phyloP scores from a whole-genome alignment of 139 green algal genomes.

The Chlamydomonas incerta region DNA sequence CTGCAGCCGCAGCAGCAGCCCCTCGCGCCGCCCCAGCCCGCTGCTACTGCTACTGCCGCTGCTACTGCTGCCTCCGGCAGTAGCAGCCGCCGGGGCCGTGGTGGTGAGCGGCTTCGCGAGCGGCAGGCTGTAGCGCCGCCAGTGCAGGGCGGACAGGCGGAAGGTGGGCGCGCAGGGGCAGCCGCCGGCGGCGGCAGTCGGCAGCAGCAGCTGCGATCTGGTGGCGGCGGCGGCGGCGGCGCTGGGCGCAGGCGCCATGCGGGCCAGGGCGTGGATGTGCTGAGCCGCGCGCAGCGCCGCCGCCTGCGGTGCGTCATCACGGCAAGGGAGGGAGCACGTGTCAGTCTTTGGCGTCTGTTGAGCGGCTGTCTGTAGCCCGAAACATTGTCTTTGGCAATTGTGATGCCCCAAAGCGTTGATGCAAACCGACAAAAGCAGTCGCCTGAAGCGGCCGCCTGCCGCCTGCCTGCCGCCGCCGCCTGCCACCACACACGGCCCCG shows the following conservation, averaged over 20 bases:
- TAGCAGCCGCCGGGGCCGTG: not conserved
- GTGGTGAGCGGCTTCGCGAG: slow-evolving; percentile 75
- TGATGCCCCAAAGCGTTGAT: no score
- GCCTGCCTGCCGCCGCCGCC: no score
- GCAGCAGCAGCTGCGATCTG: not conserved
- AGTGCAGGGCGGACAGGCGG: not conserved
- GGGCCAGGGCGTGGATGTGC: not conserved
- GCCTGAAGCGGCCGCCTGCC: no score
- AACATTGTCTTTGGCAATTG: no score
- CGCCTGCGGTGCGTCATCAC: not conserved
- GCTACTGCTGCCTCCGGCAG: no score
- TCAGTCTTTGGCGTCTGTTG: no score
- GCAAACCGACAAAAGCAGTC: no score
- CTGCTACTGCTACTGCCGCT: not conserved
- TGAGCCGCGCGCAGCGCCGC: slow-evolving; percentile 19
- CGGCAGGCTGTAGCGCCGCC: slow-evolving; percentile 68
- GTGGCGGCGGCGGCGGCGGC: slow-evolving; percentile 4
- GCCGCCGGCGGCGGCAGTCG: not conserved
- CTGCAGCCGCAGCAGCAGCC: slow-evolving; percentile 63
- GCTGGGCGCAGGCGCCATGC: not conserved
- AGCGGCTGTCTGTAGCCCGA: no score
- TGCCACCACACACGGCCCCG: no score
- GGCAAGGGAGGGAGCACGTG: no score
- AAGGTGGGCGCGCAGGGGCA: not conserved
- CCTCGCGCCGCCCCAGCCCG: slow-evolving; percentile 33